These are phyloP conservation scores for Phoma sp. DNA, from an alignment of 2,329 filamentous ascomycete genomes.

Conservation along the genomic window DNA sequence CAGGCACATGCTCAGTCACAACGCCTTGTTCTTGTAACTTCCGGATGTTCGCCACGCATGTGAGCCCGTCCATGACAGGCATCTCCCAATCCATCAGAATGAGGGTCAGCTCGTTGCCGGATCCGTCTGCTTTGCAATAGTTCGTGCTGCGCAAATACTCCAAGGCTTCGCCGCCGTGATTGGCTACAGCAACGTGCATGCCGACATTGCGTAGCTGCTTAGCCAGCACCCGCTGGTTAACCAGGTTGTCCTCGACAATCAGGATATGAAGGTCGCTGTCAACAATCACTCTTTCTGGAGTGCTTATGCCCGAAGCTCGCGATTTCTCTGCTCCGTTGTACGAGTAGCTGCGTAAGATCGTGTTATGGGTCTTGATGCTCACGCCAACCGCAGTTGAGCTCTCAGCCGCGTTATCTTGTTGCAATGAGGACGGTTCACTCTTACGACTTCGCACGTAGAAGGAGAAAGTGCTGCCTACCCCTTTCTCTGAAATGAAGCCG, in stretches of 20 bases:
- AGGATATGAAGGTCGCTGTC: slow-evolving; percentile 30
- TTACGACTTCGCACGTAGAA: slow-evolving; percentile 41
- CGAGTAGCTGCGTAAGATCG: slow-evolving; percentile 11
- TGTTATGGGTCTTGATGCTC: slow-evolving; percentile 20
- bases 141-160: slow-evolving; percentile 40
- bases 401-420: not conserved
- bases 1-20: slow-evolving; percentile 33
- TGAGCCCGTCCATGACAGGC: slow-evolving; percentile 43
- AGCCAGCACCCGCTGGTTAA: slow-evolving; percentile 51
- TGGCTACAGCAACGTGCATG: slow-evolving; percentile 46
- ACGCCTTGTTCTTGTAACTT: slow-evolving; percentile 29
- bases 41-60: slow-evolving; percentile 35
- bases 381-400: slow-evolving; percentile 5
- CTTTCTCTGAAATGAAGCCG: slow-evolving; percentile 31
- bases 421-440: slow-evolving; percentile 1
- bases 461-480: slow-evolving; percentile 39
- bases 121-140: slow-evolving; percentile 21
- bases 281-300: slow-evolving; percentile 2
- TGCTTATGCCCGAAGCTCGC: not conserved
- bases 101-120: slow-evolving; percentile 25
- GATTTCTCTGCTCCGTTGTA: slow-evolving; percentile 10
- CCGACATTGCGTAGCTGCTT: slow-evolving; percentile 48
- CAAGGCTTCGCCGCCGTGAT: slow-evolving; percentile 49
- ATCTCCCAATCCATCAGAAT: slow-evolving; percentile 45
- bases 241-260: slow-evolving; percentile 49